phyloP scores from a whole-genome alignment of 768 basidiomycete genomes.

The Naganishia friedmannii region DNA sequence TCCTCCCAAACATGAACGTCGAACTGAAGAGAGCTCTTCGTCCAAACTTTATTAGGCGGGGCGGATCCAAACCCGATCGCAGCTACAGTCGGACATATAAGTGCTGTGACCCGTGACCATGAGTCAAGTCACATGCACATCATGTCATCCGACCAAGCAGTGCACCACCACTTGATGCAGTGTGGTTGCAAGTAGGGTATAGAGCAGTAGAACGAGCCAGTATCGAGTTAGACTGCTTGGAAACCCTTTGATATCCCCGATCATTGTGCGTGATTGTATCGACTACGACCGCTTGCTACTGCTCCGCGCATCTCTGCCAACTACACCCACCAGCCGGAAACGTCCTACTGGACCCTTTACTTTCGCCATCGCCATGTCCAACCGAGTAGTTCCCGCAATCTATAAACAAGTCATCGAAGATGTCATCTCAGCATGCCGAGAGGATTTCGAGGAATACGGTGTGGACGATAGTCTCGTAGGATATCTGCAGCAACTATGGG shows the following conservation, averaged over 20 bases:
- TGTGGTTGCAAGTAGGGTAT: too few relatives aligned
- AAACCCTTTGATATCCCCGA: too few relatives aligned
- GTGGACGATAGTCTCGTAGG: slow-evolving; percentile 56
- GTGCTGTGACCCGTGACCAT: neutral
- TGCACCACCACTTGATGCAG: too few relatives aligned
- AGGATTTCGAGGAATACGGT: slow-evolving; percentile 95
- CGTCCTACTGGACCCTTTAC: neutral
- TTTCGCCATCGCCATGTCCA: slow-evolving; percentile 2
- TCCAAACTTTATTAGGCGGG: slow-evolving; percentile 1
- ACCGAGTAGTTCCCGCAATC: slow-evolving; percentile 59
- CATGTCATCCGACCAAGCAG: neutral
- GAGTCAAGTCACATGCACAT: neutral
- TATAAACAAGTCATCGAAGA: slow-evolving; percentile 97
- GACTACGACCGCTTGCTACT: too few relatives aligned
- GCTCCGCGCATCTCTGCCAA: neutral
- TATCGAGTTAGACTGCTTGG: too few relatives aligned
- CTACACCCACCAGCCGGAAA: neutral
- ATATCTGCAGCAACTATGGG: slow-evolving; percentile 74
- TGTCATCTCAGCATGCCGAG: slow-evolving; percentile 78
- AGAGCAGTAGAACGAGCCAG: too few relatives aligned
- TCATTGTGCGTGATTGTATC: too few relatives aligned
- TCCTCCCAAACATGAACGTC: neutral
- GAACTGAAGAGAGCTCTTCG: neutral
- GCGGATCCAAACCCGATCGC: neutral
- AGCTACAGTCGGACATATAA: neutral